These are phyloP conservation scores for Sphaerostilbella broomeana DNA, from an alignment of 2,329 filamentous ascomycete genomes.

Conservation along the genomic window DNA sequence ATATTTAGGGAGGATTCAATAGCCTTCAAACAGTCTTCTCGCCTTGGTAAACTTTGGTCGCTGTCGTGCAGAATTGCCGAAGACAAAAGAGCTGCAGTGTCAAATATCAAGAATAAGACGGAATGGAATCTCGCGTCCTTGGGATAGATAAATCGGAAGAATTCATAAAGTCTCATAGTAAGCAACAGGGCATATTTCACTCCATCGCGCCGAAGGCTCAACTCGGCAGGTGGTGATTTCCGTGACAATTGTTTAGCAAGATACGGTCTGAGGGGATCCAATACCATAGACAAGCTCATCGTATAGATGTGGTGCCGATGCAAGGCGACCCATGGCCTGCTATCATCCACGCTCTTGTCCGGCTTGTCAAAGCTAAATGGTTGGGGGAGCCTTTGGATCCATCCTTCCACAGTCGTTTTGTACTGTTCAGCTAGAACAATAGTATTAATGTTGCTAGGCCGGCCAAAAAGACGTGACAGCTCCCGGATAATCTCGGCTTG, in stretches of 20 bases:
- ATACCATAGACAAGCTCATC: slow-evolving; percentile 37
- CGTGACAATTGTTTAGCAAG: slow-evolving; percentile 32
- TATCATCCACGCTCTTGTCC: slow-evolving; percentile 35
- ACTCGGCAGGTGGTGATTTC: slow-evolving; percentile 25
- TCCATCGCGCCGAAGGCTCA: slow-evolving; percentile 33
- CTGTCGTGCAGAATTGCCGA: slow-evolving; percentile 45
- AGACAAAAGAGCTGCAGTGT: slow-evolving; percentile 44
- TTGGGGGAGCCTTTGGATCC: slow-evolving; percentile 37
- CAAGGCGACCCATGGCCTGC: slow-evolving; percentile 36
- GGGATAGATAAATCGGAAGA: slow-evolving; percentile 39
- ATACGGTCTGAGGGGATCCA: slow-evolving; percentile 40
- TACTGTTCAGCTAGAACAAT: slow-evolving; percentile 28
- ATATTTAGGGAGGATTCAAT: slow-evolving; percentile 32
- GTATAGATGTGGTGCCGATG: slow-evolving; percentile 41
- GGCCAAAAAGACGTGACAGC: slow-evolving; percentile 27
- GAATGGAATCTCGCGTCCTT: slow-evolving; percentile 43
- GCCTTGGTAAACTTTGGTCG: slow-evolving; percentile 33
- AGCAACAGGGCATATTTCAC: slow-evolving; percentile 39
- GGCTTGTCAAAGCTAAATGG: slow-evolving; percentile 33
- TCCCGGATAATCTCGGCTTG: slow-evolving; percentile 28
- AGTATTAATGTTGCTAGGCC: slow-evolving; percentile 22
- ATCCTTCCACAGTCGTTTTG: slow-evolving; percentile 31
- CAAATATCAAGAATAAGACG: slow-evolving; percentile 44
- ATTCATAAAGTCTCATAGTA: slow-evolving; percentile 31
- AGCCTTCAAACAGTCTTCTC: slow-evolving; percentile 33